Base-by-base conservation (phyloP, 768 basidiomycete genomes). In the Tulasnella sp. region DNA sequence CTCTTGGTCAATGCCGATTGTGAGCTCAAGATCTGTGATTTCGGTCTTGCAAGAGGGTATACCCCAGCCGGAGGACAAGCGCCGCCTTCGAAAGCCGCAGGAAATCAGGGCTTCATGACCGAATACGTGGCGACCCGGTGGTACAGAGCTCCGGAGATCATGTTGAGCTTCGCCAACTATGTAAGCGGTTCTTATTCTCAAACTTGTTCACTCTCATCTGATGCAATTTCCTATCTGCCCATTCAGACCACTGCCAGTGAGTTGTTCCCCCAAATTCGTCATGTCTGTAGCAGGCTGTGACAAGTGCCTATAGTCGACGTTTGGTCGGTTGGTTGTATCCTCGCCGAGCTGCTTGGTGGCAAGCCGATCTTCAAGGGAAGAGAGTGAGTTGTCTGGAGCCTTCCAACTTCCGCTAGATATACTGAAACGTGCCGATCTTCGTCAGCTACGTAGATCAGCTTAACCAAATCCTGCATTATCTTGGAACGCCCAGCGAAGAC, bases 71-170 rank as follows among this genome's bases (percentile, higher is more conserved):
- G 84, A 48, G 85, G 86, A 65, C 50, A 34, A 32, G 81, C 80
- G 34, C 59, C 60, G 24, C 51, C 62, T n/a, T 84, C 81, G 54
- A 82, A 78, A 64, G 78, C 83, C 0, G 82, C 85, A 21, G 58
- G 55, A 38, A 87, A 88, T 67, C 86, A 86, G 67, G 95, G 95
- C 0, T 97, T 98, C 74, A 97, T 98, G 95, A 98, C 96, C 0
- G 96, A 98, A 74, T 98, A 95, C 70, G 88, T 98, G 30, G 95
- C 95, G n/a, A 99, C 95, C 7, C 79, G 95, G 59, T 98, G 95
- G 95, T 99, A 99, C 70, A 79, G 95, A 34, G 95, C 95, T 21
- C 95, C 96, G 0, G 96, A 99, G 74, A 99, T 98, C 73, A 99
- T 98, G 96, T 70, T 98, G 66, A 93, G 90, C 75, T 95, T 92